A percentile compares a stretch with the other conserved stretches of the same genome.
These are phyloP conservation scores for Ceraceosorus bombacis DNA, from an alignment of 1,284 basidiomycete genomes.

Conservation along the genomic window DNA sequence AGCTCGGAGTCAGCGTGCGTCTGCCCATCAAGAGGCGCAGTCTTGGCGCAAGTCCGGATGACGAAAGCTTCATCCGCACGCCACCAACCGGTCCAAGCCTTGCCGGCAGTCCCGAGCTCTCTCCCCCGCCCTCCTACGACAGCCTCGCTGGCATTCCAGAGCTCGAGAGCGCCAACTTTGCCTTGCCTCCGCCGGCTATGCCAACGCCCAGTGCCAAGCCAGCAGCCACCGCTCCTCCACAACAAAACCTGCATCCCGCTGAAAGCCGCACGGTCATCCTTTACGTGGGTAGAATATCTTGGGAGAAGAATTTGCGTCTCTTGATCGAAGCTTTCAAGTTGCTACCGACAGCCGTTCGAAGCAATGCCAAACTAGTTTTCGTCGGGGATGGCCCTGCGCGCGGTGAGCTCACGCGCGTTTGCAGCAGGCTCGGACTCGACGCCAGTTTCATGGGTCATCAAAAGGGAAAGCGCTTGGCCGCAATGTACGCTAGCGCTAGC, in stretches of 20 bases:
- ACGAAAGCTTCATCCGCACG: conserved; percentile 48
- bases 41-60: conserved; percentile 10
- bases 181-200: conserved; percentile 32
- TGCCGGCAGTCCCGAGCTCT: conserved; percentile 31
- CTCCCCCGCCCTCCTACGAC: conserved; percentile 44
- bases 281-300: conserved; percentile 52
- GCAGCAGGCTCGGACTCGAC: conserved; percentile 51
- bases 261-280: conserved; percentile 46
- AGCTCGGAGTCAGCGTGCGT: conserved; percentile 22
- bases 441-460: conserved; percentile 55
- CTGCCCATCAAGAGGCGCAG: conserved; percentile 2
- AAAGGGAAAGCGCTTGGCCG: conserved; percentile 44
- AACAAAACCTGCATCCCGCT: not conserved
- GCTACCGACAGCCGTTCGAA: conserved; percentile 34
- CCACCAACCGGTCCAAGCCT: conserved; percentile 42
- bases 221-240: conserved; percentile 11
- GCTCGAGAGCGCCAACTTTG: conserved; percentile 21
- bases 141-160: conserved; percentile 34
- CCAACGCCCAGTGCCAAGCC: not conserved
- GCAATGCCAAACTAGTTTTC: conserved; percentile 54
- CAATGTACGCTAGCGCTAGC: conserved; percentile 55
- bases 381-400: conserved; percentile 57
- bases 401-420: conserved; percentile 52
- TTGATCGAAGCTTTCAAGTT: conserved; percentile 53
- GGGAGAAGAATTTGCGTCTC: conserved; percentile 59